Conservation (phyloP, 2,329 filamentous ascomycete genomes). For the Diaporthe nobilis region DNA sequence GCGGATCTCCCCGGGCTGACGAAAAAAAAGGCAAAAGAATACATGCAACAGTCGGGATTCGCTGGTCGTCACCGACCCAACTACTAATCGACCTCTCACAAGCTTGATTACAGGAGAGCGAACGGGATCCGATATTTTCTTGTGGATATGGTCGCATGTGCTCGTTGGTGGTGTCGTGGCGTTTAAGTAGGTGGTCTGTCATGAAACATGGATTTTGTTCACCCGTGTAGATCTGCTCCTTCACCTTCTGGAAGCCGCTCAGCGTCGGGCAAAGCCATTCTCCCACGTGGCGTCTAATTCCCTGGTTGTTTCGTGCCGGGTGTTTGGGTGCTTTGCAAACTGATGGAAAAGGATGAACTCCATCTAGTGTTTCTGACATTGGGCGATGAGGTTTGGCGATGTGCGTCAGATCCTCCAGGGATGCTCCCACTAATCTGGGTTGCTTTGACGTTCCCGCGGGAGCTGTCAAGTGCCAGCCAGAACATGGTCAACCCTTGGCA, state of each 20-base stretch:
- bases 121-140: constrained; percentile 30
- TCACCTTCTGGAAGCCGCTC: not conserved
- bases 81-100: constrained; percentile 29
- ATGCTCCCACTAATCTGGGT: not conserved
- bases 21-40: constrained; percentile 33
- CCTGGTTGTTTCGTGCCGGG: not conserved
- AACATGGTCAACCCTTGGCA: not conserved
- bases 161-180: not conserved
- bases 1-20: no score
- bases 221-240: not conserved
- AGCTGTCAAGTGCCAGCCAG: constrained; percentile 3
- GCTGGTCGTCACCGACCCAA: constrained; percentile 29
- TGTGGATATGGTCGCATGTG: constrained; percentile 29
- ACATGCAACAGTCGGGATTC: constrained; percentile 37
- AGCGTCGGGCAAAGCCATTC: not conserved
- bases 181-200: not conserved
- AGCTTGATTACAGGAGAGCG: constrained; percentile 29
- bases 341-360: not conserved
- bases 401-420: not conserved
- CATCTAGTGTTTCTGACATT: constrained; percentile 4
- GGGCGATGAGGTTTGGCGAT: not conserved
- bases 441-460: not conserved
- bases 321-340: not conserved
- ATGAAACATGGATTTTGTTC: not conserved
- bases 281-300: not conserved